Evolutionary conservation across 1,284 basidiomycete species (phyloP), one percentile per base, ranked within the genome.

Genomic region (Boletus subluridellus): DNA sequence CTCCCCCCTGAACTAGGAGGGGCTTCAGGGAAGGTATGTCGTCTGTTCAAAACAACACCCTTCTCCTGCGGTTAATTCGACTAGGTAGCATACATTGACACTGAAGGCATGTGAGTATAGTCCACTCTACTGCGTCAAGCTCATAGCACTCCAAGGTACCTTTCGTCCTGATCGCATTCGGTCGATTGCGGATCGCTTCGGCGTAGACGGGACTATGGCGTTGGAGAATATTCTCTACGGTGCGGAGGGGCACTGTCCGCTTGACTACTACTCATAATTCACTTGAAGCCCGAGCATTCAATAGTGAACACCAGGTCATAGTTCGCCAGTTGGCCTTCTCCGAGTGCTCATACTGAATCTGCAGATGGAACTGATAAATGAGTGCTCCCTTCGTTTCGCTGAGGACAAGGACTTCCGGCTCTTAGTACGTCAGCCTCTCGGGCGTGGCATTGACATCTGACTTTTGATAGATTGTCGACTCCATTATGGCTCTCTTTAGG

Each of bases 401-500:
- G 90, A 92, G 69, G 89, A 92, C 70, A 90, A 89, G 69, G 88
- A 89, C 65, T 92, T 87, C 65, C 78, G 84, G 47, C 80, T 93
- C 37, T 74, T 94, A 65, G 90, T 89, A 64, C 28, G 69, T 50
- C 54, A 38, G 26, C 26, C 41, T 49, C 50, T 30, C 34, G 26
- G 35, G 34, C n/a, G 37, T 26, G 14, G 45, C 7, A 32, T 28
- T 15, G 34, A 52, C 11, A 48, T 46, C 41, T 71, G 17, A 73
- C 34, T 26, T 50, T 63, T 21, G 57, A 32, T 62, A 94, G 90
- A 92, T 97, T 61, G 85, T 94, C 32, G 92, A 98, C 71, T 94
- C 91, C 63, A 95, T 97, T 65, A 95, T 98, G 91, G 95, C 95
- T 34, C 80, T 96, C 10, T 97, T 97, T 75, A 86, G 94, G 12